Base-by-base conservation (phyloP, 148 eudicot species). In the Oxyria digyna region DNA sequence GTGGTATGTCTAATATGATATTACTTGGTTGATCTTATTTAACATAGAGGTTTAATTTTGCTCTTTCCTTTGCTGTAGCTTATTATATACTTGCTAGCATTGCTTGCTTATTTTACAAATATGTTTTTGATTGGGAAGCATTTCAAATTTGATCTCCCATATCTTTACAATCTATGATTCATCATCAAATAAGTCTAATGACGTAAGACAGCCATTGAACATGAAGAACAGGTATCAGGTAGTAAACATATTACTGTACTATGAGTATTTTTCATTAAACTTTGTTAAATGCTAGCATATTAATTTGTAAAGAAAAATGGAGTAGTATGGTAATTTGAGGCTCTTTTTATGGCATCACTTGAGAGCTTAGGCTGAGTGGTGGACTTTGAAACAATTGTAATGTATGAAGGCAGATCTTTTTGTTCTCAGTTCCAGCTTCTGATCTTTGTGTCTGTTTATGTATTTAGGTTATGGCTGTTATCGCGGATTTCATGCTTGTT, bases 401-500 rank as follows among this genome's bases (percentile, higher is more conserved):
- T 26, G 27, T 57, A 10, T 26, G 5, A 23, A 9, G 32, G 23
- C 32, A 54, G 52, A 52, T 8, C 8, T 52, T 52, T 52, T 52
- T 3, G 29, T 52, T 52, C 59, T 21, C 37, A 57, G 6, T 59
- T 24, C 26, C 11, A 26, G 63, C 31, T 55, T 59, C 35, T 59
- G 65, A 29, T 31, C 37, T 29, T 12, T 31, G 14, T 55, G n/a
- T 38, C 29, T 68, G 73, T 31, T 79, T 65, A 71, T 73, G 50
- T 77, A 59, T 78, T 46, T 69, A 94, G 99, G 97, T 81, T 78
- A 90, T 90, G 99, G 99, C 97, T 43, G 76, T 94, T 71, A 80
- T 88, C 79, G 97, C 97, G 69, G 97, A 94, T 85, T 90, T 90
- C 83, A 94, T 94, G 99, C 97, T 94, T 45, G 99, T 94, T 41